Percentiles rank a stretch among this genome's conserved stretches.
Evolutionary conservation across 2,329 filamentous ascomycete species (phyloP).

Genomic region (Ascochyta clinopodiicola): DNA sequence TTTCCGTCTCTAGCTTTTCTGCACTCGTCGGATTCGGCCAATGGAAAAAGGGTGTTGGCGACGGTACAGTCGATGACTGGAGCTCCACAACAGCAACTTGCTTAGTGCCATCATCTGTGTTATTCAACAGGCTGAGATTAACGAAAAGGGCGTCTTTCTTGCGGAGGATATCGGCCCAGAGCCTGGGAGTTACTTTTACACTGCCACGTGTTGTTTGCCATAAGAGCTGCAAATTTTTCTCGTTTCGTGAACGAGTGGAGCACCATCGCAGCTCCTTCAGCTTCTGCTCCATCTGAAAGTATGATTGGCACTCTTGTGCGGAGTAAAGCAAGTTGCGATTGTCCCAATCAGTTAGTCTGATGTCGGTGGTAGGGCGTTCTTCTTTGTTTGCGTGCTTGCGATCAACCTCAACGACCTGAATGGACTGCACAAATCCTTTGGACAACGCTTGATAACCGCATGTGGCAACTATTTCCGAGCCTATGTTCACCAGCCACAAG

Average conservation of each 20-base stretch:
- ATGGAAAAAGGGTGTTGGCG: constrained; percentile 33
- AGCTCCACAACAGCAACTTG: not conserved
- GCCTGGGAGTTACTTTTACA: constrained; percentile 19
- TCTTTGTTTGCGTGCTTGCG: not conserved
- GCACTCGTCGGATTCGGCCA: constrained; percentile 25
- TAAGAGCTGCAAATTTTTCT: constrained; percentile 13
- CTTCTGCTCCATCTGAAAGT: constrained; percentile 41
- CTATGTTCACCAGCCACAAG: constrained; percentile 43
- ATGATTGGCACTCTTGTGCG: constrained; percentile 31
- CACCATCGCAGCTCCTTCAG: constrained; percentile 26
- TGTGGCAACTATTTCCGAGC: constrained; percentile 32
- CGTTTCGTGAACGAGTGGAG: not conserved
- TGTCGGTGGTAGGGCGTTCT: constrained; percentile 16
- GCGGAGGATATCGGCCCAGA: constrained; percentile 31
- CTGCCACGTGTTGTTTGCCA: constrained; percentile 8
- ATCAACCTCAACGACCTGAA: constrained; percentile 19
- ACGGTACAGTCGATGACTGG: not conserved
- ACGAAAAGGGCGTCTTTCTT: constrained; percentile 29
- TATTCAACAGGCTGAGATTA: constrained; percentile 21
- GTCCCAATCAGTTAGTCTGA: constrained; percentile 32
- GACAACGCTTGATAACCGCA: constrained; percentile 33
- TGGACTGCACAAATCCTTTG: constrained; percentile 35
- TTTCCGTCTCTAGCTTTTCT: not conserved
- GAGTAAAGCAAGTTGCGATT: constrained; percentile 32
- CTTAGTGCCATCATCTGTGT: not conserved